Evolutionary conservation across 768 basidiomycete species (phyloP).

Genomic region (Mycena belliarum): DNA sequence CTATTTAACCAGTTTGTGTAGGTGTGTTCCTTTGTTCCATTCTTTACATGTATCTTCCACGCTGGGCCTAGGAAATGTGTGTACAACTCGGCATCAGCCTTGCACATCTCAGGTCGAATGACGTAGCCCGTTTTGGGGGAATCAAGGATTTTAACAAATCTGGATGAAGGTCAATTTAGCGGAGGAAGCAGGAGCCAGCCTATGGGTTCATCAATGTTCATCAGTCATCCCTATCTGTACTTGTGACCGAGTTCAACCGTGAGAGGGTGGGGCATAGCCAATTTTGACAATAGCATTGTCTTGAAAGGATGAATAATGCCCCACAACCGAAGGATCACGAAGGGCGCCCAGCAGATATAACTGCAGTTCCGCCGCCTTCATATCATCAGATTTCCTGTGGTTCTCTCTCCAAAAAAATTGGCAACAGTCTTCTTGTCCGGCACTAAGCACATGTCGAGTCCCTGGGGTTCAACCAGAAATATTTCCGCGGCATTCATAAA

Average conservation of each 20-base stretch:
- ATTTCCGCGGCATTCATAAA: constrained; percentile 54
- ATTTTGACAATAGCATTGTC: constrained; percentile 52
- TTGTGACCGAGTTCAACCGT: constrained; percentile 59
- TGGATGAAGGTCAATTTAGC: constrained; percentile 12
- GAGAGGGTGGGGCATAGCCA: constrained; percentile 50
- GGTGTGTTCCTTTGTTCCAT: not conserved
- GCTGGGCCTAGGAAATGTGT: constrained; percentile 19
- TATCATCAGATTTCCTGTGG: constrained; percentile 16
- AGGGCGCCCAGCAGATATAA: constrained; percentile 52
- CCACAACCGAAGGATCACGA: constrained; percentile 46
- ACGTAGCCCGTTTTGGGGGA: constrained; percentile 59
- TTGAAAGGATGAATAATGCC: constrained; percentile 58
- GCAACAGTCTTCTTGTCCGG: constrained; percentile 45
- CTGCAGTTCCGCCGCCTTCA: constrained; percentile 44
- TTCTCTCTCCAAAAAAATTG: constrained; percentile 41
- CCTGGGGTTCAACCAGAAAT: constrained; percentile 50
- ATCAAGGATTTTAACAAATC: constrained; percentile 58
- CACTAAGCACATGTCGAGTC: constrained; percentile 42
- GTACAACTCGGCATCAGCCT: constrained; percentile 29
- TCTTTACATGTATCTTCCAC: constrained; percentile 24
- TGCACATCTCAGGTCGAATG: constrained; percentile 36
- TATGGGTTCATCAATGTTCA: constrained; percentile 29
- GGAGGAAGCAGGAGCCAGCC: too few relatives aligned
- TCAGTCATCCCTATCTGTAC: constrained; percentile 23
- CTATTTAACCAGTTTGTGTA: constrained; percentile 13